Conservation (phyloP, 192 early-diverging fungal genomes). For the Linnemannia elongata region DNA sequence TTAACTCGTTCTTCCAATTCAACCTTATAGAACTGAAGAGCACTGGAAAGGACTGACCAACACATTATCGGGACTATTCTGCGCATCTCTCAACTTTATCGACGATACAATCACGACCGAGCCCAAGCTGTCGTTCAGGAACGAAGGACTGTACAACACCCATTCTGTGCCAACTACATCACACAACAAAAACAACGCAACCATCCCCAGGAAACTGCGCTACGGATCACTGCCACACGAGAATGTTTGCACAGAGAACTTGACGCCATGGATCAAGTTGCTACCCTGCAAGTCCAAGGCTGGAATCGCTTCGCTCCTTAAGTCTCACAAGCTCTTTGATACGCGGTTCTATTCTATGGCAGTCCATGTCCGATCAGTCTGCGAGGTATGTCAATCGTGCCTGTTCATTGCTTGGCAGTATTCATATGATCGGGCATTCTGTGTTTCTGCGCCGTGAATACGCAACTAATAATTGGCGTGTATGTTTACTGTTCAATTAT, state of each 20-base stretch:
- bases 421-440: not conserved
- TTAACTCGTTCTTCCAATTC: not conserved
- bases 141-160: constrained; percentile 59
- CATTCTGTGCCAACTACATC: constrained; percentile 13
- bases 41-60: constrained; percentile 92
- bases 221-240: constrained; percentile 91
- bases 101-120: constrained; percentile 80
- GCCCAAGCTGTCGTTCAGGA: constrained; percentile 66
- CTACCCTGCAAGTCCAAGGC: constrained; percentile 95
- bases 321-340: constrained; percentile 93
- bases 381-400: constrained; percentile 38
- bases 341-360: constrained; percentile 93
- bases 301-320: constrained; percentile 89
- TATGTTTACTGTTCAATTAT: not conserved
- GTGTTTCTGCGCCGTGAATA: no score
- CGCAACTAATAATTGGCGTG: no score
- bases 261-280: constrained; percentile 97
- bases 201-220: constrained; percentile 59
- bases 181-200: constrained; percentile 3
- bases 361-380: constrained; percentile 72
- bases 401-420: no score
- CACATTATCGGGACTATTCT: constrained; percentile 94
- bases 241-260: constrained; percentile 97
- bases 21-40: constrained; percentile 65
- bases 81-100: constrained; percentile 96